These are phyloP conservation scores for Pichia sp. DNA, from an alignment of 1,139 yeast species.

Conservation along the genomic window DNA sequence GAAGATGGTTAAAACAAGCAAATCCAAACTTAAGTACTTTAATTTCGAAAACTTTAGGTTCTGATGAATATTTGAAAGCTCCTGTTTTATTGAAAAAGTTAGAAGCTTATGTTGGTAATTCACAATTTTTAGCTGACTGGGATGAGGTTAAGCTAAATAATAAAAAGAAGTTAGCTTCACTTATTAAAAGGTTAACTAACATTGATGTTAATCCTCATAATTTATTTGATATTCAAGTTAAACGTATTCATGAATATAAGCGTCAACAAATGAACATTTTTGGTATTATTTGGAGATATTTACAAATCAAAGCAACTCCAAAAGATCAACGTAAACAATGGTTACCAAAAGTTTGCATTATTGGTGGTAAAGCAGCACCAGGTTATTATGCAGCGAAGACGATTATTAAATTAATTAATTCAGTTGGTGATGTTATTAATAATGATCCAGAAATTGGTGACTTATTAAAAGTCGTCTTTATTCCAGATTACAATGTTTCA, in stretches of 20 bases:
- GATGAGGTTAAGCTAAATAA: slow-evolving; percentile 62
- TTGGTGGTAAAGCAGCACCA: slow-evolving; percentile 96
- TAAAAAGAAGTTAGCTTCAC: slow-evolving; percentile 62
- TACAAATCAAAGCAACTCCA: slow-evolving; percentile 64
- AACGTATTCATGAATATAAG: slow-evolving; percentile 92
- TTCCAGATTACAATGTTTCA: slow-evolving; percentile 90
- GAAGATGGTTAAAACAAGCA: slow-evolving; percentile 95
- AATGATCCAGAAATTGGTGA: slow-evolving; percentile 69
- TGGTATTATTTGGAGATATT: slow-evolving; percentile 80
- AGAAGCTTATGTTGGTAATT: slow-evolving; percentile 63
- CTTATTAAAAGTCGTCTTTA: slow-evolving; percentile 75
- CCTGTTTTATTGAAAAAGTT: slow-evolving; percentile 63
- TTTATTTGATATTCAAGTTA: slow-evolving; percentile 86
- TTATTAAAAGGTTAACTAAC: slow-evolving; percentile 63
- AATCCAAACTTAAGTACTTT: slow-evolving; percentile 73
- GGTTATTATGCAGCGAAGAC: slow-evolving; percentile 94
- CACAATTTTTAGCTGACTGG: slow-evolving; percentile 66
- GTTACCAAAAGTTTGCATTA: slow-evolving; percentile 71
- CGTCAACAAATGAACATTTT: slow-evolving; percentile 91
- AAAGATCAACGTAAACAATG: slow-evolving; percentile 62
- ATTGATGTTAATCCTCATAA: slow-evolving; percentile 68
- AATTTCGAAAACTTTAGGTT: slow-evolving; percentile 66
- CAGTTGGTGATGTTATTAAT: slow-evolving; percentile 77
- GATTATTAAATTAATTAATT: slow-evolving; percentile 76
- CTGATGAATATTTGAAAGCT: slow-evolving; percentile 63